Base-by-base conservation (phyloP, 1,284 basidiomycete genomes). In the Serendipita sp. region DNA sequence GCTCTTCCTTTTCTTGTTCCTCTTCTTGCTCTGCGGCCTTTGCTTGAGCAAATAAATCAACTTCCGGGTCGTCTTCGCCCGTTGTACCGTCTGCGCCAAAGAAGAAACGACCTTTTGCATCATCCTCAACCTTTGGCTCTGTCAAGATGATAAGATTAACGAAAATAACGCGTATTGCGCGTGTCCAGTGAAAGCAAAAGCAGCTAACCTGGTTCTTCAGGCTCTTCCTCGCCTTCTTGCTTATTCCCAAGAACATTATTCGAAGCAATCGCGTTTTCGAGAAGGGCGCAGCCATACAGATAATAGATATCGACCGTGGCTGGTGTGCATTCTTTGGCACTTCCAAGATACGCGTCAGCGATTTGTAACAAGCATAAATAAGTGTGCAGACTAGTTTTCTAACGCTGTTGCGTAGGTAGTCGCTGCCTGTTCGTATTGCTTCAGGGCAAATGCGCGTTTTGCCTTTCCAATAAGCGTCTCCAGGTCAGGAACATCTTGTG, bases 211-310 rank as follows among this genome's bases (percentile, higher is more conserved):
- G 34, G 26, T 49, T 58, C 53, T 34, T 80, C 80, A 12, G 78
- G 79, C n/a, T 74, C 71, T 61, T 71, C 70, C 10, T 81, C 77
- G 60, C 83, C 82, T 6, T 79, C 75, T 66, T 85, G 81, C 60
- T 91, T 88, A 71, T 91, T 91, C 3, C 90, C 91, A 64, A 94
- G 74, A n/a, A 93, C 91, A 0, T 83, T 81, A 63, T 76, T 85
- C 70, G 91, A 87, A 3, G 81, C 72, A 65, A 93, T 87, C 1
- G 91, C 92, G 67, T 93, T 90, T 76, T 94, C 91, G 65, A 92
- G 78, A 47, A 94, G 74, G 3, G 92, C 88, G 71, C 86, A 89
- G 6, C 92, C 92, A 69, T 95, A 38, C 13, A 80, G 77, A 66
- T 93, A 86, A 66, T 94, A 88, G 32, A 93, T 71, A 68, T 93